Conservation (phyloP, 2,329 filamentous ascomycete genomes). For the Ceratocystis smalleyi region DNA sequence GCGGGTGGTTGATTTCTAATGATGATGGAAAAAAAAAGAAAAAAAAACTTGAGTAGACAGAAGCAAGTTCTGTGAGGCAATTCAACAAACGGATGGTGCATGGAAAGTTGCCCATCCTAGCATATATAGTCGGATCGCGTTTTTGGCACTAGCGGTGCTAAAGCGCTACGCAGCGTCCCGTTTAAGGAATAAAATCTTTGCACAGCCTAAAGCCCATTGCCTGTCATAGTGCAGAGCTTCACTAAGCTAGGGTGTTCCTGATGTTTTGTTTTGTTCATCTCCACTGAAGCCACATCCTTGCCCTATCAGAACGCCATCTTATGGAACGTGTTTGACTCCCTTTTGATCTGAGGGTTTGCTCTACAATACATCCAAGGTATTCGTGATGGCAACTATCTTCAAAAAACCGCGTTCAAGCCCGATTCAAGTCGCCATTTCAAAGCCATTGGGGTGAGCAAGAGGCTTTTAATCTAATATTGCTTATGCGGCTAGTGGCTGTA, state of each 20-base stretch:
- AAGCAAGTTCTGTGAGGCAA: neutral
- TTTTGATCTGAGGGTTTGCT: neutral
- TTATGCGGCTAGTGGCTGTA: neutral
- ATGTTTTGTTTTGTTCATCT: too few relatives aligned
- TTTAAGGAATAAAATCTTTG: conserved; percentile 1
- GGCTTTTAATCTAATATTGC: neutral
- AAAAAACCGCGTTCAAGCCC: neutral
- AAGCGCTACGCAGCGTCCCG: neutral
- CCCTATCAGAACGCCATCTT: conserved; percentile 11
- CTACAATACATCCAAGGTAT: neutral
- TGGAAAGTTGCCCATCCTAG: neutral
- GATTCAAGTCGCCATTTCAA: neutral
- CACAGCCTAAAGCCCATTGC: neutral
- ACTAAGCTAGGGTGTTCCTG: neutral
- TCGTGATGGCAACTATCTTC: neutral
- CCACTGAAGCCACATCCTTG: conserved; percentile 1
- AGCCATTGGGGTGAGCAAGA: neutral
- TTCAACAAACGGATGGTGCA: neutral
- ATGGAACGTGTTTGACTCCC: conserved; percentile 5
- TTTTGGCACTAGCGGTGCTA: conserved; percentile 1
- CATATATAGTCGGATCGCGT: conserved; percentile 5
- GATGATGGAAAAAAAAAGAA: neutral
- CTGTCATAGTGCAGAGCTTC: neutral
- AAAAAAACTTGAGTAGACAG: neutral
- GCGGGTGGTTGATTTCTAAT: neutral